Evolutionary conservation across 1,284 basidiomycete genomes (phyloP), one percentile per base, ranked within the genome.

Genomic region (Microbotryum silenes-acaulis): DNA sequence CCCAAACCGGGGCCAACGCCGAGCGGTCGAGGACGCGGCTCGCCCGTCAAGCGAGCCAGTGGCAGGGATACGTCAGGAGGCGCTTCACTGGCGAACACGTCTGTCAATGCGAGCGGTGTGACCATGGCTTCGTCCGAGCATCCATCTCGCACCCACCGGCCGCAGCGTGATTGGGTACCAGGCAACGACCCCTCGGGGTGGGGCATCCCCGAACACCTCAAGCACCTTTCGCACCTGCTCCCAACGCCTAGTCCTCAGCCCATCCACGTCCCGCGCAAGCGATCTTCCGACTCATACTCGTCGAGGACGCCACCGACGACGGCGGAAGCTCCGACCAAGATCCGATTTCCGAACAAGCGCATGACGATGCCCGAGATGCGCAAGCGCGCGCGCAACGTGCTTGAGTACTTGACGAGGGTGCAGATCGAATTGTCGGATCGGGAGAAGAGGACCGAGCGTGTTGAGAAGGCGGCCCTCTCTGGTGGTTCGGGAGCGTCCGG

Each of bases 331-430:
- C 89, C 91, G 1, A 90, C 92, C 27, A 89, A 91, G 74, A 87
- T 97, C 61, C 88, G 89, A 70, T 98, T 91, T 85, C 94, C 94
- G 0, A 83, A 85, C 66, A 94, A 96, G 75, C 82, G 94, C 56
- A 91, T 87, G 82, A 96, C 92, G 69, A 85, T 94, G 27, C 87
- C 85, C 21, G 94, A 98, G 74, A 96, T 98, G 91, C 89, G 91
- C 75, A 97, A 97, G 78, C 85, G 94, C 23, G 91, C 96, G 23
- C 81, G 91, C 51, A 85, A 87, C 60, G 82, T 97, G 61, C 83
- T 94, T 44, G 94, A 97, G 72, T 97, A 91, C 84, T 89, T 81
- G 20, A 75, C 76, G 0, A 69, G 78, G 23, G 72, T 75, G 31
- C 74, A 75, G 66, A 68, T 75, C 25, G 77, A 78, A 62, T 72